Base-by-base conservation (phyloP, 371 early-diverging fungal species). In the Apophysomyces variabilis region DNA sequence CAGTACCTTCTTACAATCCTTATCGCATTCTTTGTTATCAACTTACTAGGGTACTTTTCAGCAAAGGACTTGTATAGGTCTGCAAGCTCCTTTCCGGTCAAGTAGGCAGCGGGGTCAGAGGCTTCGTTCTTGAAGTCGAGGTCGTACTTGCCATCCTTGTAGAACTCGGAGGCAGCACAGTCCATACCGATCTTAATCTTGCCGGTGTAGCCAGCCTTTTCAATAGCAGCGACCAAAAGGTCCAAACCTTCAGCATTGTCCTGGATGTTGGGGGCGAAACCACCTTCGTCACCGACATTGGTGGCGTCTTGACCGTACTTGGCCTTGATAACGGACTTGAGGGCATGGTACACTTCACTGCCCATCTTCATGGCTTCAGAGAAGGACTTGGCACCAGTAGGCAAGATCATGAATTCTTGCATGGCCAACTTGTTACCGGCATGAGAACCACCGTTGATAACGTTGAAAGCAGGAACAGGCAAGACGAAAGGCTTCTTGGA, bases 331-430 rank as follows among this genome's bases (percentile, higher is more conserved):
- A 96, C 95, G 9, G 76, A 67, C 90, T 98, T 99, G 62, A 99
- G 85, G 73, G 85, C 70, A 83, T 96, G 95, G 88, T 99, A 99
- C 71, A 98, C 96, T 84, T 98, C 97, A 57, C 93, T 86, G 61
- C 98, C 98, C 61, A 97, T 97, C 89, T 92, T 91, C 97, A 98
- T 96, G 74, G 98, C 98, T 81, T 98, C 97, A 62, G 92, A 73
- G 84, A 97, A 98, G 47, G 93, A 89, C 21, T 74, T 54, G 61
- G 98, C 98, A 70, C 98, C 98, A 60, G 96, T 95, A 67, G 98
- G 98, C 77, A 97, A 78, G 73, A 99, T 98, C 99, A 99, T 99
- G 81, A 99, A 98, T 86, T 99, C 99, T 81, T 99, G 99, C 93
- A 99, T 95, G 73, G 96, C 95, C 44, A 99, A 89, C 84, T 94